Evolutionary conservation across 129 eudicot genomes (phyloP), one percentile per base, ranked within the genome.

Genomic region (Erigeron canadensis): DNA sequence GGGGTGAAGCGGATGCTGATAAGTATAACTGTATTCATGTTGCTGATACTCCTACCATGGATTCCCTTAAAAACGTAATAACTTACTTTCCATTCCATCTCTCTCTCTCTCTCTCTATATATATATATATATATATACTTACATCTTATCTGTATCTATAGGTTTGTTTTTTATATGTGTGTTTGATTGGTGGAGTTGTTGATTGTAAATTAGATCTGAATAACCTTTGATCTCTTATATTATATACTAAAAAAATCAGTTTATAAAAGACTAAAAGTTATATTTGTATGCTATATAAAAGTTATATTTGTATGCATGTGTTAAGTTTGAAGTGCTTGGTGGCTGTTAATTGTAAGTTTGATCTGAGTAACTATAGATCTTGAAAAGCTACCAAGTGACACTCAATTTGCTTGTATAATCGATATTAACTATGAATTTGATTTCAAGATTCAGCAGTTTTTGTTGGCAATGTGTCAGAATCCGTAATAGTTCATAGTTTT

Each of bases 1-100:
- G 97, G 97, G 97, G 97, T 48, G 97, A 90, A 74, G 97, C 95
- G n/a, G 67, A 81, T 8, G 86, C 95, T 8, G 77, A 90, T 73
- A 63, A 83, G 64, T 90, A 80, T 73, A 90, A 90, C 71, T 87
- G 95, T 48, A 90, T 90, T 72, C 95, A 87, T 74, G 83, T 83
- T 4, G 97, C 97, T 6, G 86, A 87, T 7, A 90, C 97, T 54
- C 95, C 97, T 42, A 72, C 87, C 48, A 90, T 90, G 97, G 97
- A 90, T 71, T 87, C 97, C 8, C 87, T 90, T 19, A 90, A 87
- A 67, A 67, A 85, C 78, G 97, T 90, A 75, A 15, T 90, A 75
- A 15, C 38, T 7, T 15, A 6, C 15, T 12, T 50, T 19, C 46
- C 53, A 58, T 45, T n/a, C n/a, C n/a, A n/a, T n/a, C n/a, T n/a